Conservation (phyloP, 768 basidiomycete genomes). For the Glaciozyma antarctica region DNA sequence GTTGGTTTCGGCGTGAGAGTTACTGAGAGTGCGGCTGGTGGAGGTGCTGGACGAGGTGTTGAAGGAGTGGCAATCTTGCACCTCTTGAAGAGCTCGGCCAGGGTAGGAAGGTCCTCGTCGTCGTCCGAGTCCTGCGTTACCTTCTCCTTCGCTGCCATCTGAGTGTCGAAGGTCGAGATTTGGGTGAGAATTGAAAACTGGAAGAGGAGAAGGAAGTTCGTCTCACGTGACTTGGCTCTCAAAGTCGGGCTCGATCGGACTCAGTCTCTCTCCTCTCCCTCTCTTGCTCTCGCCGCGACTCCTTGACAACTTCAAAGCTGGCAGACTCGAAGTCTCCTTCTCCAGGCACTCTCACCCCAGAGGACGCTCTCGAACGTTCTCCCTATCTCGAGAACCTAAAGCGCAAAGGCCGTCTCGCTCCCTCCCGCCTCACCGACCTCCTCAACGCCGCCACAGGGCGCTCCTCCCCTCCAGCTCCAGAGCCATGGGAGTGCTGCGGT, state of each 20-base stretch:
- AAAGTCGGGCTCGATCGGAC: no score
- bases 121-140: neutral
- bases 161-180: no score
- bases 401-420: neutral
- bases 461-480: neutral
- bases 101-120: neutral
- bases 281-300: no score
- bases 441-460: neutral
- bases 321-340: no score
- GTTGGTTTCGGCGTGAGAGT: neutral
- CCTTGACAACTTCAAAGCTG: no score
- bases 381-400: slow-evolving; percentile 5
- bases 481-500: slow-evolving; percentile 4
- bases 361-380: neutral
- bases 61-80: neutral
- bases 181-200: no score
- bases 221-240: no score
- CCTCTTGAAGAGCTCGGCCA: neutral
- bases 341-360: neutral
- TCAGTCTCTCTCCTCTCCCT: no score
- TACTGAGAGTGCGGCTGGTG: neutral
- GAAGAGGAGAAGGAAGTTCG: no score
- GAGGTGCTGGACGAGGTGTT: neutral
- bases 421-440: slow-evolving; percentile 2
- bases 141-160: no score